Evolutionary conservation across 768 basidiomycete species (phyloP).

Genomic region (Baorangia bicolor): DNA sequence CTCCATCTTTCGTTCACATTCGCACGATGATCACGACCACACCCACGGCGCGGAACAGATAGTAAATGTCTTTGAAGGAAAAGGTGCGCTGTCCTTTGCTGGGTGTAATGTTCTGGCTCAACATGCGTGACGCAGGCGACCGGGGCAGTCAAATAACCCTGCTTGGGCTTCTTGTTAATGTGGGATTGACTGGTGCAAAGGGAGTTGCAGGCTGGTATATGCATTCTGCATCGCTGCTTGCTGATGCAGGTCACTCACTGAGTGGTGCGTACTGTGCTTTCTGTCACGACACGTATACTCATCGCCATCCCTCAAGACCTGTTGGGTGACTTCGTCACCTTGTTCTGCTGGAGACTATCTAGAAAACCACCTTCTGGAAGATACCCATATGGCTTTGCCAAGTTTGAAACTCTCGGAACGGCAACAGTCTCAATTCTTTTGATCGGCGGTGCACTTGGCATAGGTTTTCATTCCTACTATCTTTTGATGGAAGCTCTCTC

Average conservation of each 20-base stretch:
- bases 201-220: slow-evolving; percentile 86
- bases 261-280: slow-evolving; percentile 58
- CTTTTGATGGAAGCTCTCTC: slow-evolving; percentile 74
- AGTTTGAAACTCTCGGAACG: slow-evolving; percentile 96
- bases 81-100: slow-evolving; percentile 43
- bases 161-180: slow-evolving; percentile 78
- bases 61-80: slow-evolving; percentile 63
- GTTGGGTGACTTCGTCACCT: slow-evolving; percentile 86
- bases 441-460: slow-evolving; percentile 78
- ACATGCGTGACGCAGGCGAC: slow-evolving; percentile 50
- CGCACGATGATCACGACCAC: slow-evolving; percentile 59
- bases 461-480: slow-evolving; percentile 88
- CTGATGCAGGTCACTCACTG: slow-evolving; percentile 90
- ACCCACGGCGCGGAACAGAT: slow-evolving; percentile 64
- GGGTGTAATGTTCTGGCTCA: neutral
- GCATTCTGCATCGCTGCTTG: slow-evolving; percentile 88
- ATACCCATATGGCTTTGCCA: slow-evolving; percentile 89
- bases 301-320: slow-evolving; percentile 49
- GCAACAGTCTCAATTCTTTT: slow-evolving; percentile 84
- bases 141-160: slow-evolving; percentile 82
- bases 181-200: slow-evolving; percentile 79
- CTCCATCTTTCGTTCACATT: slow-evolving; percentile 66
- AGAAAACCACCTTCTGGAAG: slow-evolving; percentile 72
- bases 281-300: slow-evolving; percentile 7
- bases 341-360: slow-evolving; percentile 85